Conservation (phyloP, 2,329 filamentous ascomycete species). For the Trichoderma polysporum region DNA sequence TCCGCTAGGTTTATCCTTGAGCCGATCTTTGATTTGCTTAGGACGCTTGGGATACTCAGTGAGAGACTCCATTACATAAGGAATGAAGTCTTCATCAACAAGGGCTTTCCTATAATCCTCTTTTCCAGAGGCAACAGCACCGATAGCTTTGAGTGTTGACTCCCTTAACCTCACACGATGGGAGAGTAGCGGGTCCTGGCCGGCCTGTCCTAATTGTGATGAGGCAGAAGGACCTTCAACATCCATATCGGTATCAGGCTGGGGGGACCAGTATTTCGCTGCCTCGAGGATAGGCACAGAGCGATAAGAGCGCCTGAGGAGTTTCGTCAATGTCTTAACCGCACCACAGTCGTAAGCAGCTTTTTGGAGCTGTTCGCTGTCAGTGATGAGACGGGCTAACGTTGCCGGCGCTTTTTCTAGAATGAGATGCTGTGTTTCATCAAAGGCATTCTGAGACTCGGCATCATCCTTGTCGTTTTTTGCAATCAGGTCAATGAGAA, state of each 20-base stretch:
- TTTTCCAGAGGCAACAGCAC: conserved; percentile 76
- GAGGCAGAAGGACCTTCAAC: conserved; percentile 36
- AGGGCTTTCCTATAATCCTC: conserved; percentile 82
- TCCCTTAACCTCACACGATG: conserved; percentile 78
- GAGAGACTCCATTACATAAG: conserved; percentile 81
- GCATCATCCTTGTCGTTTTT: conserved; percentile 47
- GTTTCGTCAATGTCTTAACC: conserved; percentile 46
- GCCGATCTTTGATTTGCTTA: conserved; percentile 42
- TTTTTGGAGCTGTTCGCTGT: conserved; percentile 76
- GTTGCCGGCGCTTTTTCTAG: conserved; percentile 72
- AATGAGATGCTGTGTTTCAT: conserved; percentile 42
- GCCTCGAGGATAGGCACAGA: conserved; percentile 37
- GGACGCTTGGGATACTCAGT: conserved; percentile 54
- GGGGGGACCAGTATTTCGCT: conserved; percentile 42
- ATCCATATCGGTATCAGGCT: conserved; percentile 37
- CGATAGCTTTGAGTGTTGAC: conserved; percentile 72
- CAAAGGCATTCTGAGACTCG: conserved; percentile 39
- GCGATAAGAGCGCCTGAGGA: conserved; percentile 53
- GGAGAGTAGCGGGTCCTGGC: conserved; percentile 57
- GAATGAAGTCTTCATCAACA: conserved; percentile 76
- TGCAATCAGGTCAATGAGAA: conserved; percentile 63
- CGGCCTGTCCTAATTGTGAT: conserved; percentile 58
- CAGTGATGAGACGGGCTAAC: conserved; percentile 74
- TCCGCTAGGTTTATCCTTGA: conserved; percentile 40
- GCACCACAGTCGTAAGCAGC: conserved; percentile 69